Evolutionary conservation across 495 filamentous ascomycete genomes (phyloP).

Genomic region (Podospora pseudoanserina): DNA sequence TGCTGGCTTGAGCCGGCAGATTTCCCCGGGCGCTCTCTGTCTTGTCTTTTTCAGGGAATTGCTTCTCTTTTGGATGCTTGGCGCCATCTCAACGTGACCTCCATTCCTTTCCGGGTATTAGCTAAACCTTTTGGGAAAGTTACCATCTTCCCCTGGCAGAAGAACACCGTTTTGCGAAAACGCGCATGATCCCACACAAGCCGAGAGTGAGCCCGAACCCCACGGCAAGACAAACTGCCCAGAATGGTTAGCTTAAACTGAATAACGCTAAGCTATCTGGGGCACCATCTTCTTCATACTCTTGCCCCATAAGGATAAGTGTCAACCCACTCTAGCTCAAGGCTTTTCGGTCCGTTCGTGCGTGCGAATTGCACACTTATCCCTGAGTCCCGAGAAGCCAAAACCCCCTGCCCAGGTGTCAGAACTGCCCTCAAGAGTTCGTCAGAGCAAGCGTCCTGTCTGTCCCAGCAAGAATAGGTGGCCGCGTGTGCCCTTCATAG

Average conservation of each 20-base stretch:
- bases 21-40: slow-evolving; percentile 25
- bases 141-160: slow-evolving; percentile 7
- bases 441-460: neutral
- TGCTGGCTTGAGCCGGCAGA: slow-evolving; percentile 17
- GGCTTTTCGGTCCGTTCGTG: slow-evolving; percentile 25
- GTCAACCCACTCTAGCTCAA: neutral
- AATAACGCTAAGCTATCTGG: neutral
- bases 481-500: neutral
- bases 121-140: slow-evolving; percentile 25
- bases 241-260: slow-evolving; percentile 10
- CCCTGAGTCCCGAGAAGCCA: slow-evolving; percentile 14
- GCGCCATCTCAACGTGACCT: slow-evolving; percentile 15
- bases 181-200: slow-evolving; percentile 24
- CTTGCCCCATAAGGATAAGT: slow-evolving; percentile 10
- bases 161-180: slow-evolving; percentile 28
- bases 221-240: slow-evolving; percentile 12
- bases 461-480: neutral
- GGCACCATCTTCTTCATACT: slow-evolving; percentile 5
- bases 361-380: slow-evolving; percentile 10
- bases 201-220: slow-evolving; percentile 25
- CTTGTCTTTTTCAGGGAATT: slow-evolving; percentile 19
- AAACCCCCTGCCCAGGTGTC: slow-evolving; percentile 5
- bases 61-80: slow-evolving; percentile 22
- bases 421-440: slow-evolving; percentile 9
- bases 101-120: slow-evolving; percentile 28